Conservation (phyloP, 1,284 basidiomycete genomes). For the Schizophyllum commune region DNA sequence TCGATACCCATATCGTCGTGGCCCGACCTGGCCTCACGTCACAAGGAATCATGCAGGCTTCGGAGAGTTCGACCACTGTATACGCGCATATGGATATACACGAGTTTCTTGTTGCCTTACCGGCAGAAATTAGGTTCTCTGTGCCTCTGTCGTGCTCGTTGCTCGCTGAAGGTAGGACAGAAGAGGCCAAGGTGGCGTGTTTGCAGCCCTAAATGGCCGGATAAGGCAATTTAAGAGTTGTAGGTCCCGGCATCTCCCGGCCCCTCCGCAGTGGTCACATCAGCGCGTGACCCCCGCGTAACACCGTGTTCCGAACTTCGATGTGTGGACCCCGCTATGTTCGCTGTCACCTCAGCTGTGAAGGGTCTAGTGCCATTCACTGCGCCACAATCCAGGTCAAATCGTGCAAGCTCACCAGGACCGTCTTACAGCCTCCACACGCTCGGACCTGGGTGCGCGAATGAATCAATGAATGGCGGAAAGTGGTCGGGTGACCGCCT, state of each 20-base stretch:
- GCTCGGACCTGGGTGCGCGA: not conserved
- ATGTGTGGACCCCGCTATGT: not conserved
- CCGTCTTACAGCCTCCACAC: not conserved
- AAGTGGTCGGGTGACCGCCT: not conserved
- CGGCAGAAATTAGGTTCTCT: too few relatives aligned
- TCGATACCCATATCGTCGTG: not conserved
- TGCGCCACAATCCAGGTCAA: not conserved
- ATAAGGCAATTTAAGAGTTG: not conserved
- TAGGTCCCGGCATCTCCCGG: not conserved
- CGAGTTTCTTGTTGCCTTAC: too few relatives aligned
- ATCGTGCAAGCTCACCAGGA: not conserved
- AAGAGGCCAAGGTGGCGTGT: too few relatives aligned
- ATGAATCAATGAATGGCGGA: not conserved
- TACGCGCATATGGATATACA: too few relatives aligned
- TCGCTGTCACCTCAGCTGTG: not conserved
- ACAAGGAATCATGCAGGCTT: not conserved
- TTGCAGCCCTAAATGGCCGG: too few relatives aligned
- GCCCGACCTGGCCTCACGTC: not conserved
- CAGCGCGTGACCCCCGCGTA: not conserved
- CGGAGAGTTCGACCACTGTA: too few relatives aligned
- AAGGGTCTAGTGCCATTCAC: not conserved
- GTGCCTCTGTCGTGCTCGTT: too few relatives aligned
- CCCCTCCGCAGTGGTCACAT: not conserved
- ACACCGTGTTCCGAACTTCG: not conserved
- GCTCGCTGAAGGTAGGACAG: too few relatives aligned